These are phyloP conservation scores for Candida succiphila DNA, from an alignment of 805 yeast genomes.

Conservation along the genomic window DNA sequence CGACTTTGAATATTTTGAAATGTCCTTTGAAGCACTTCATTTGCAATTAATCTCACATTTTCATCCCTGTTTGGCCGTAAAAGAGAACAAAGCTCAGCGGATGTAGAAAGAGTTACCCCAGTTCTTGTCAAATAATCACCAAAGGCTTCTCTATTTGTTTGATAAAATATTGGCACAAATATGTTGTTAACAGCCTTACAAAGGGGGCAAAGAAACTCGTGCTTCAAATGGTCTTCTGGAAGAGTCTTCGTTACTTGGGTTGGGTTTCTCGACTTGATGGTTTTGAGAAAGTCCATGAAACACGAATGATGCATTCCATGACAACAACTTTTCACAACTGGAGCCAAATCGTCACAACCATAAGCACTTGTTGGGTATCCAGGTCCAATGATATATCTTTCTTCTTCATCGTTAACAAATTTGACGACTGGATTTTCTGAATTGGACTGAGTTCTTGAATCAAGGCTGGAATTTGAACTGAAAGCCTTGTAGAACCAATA, in stretches of 20 bases:
- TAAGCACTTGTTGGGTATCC: conserved; percentile 43
- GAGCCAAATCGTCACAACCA: conserved; percentile 27
- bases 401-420: conserved; percentile 27
- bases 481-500: conserved; percentile 63
- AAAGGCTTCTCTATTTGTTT: conserved; percentile 26
- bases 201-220: conserved; percentile 80
- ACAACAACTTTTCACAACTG: conserved; percentile 72
- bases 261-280: conserved; percentile 41
- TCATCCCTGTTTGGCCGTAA: neutral
- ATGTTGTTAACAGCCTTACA: conserved; percentile 82
- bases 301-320: conserved; percentile 90
- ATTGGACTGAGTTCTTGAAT: conserved; percentile 9
- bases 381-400: conserved; percentile 49
- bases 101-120: too few species aligned
- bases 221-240: conserved; percentile 62
- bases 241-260: conserved; percentile 73
- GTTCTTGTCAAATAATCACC: conserved; percentile 4
- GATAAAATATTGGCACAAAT: conserved; percentile 70
- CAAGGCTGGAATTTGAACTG: conserved; percentile 36
- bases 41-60: too few species aligned
- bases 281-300: conserved; percentile 50
- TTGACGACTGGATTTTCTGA: conserved; percentile 20
- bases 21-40: neutral
- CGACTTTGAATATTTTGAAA: neutral
- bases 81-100: neutral